Base-by-base conservation (phyloP, 768 basidiomycete species). In the Asterophora parasitica region DNA sequence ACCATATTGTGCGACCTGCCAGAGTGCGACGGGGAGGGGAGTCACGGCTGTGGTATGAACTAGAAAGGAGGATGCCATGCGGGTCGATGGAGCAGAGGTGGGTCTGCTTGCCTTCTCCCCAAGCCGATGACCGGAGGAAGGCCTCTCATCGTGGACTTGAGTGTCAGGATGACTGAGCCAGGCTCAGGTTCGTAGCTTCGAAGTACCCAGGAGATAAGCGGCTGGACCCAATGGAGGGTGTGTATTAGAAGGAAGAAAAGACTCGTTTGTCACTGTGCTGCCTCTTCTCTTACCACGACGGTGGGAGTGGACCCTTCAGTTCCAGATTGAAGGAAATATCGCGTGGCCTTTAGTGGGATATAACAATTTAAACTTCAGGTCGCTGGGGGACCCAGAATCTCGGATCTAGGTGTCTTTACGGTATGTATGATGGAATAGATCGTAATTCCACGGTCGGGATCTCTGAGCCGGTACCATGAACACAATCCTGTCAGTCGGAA, bases 401-500 rank as follows among this genome's bases (percentile, higher is more conserved):
- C 44, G 44, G 44, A 44, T 44, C 44, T 44, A n/a, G 27, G 26
- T 5, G 9, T 16, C 20, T 13, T 44, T 34, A 44, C 44, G 43
- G 23, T 16, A 4, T 30, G 28, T 27, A 15, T 42, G n/a, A n/a
- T n/a, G n/a, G n/a, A n/a, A n/a, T n/a, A n/a, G n/a, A n/a, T n/a
- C n/a, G n/a, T n/a, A n/a, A n/a, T n/a, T n/a, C n/a, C n/a, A n/a
- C 15, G 4, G 9, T 19, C 27, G 31, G 12, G 10, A 31, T 42
- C 41, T 42, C 4, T 40, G 39, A 8, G 12, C 4, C 27, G 6
- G 23, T 3, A 23, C 23, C 27, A 40, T 40, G 8, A 4, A 15
- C 26, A 27, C 27, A n/a, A 6, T 23, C 6, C 6, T 23, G 23
- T 23, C 3, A 23, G 23, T 23, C 23, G 23, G 39, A 11, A 26